These are phyloP conservation scores for Botrytis sinoallii DNA, from an alignment of 2,329 filamentous ascomycete genomes.

Conservation along the genomic window DNA sequence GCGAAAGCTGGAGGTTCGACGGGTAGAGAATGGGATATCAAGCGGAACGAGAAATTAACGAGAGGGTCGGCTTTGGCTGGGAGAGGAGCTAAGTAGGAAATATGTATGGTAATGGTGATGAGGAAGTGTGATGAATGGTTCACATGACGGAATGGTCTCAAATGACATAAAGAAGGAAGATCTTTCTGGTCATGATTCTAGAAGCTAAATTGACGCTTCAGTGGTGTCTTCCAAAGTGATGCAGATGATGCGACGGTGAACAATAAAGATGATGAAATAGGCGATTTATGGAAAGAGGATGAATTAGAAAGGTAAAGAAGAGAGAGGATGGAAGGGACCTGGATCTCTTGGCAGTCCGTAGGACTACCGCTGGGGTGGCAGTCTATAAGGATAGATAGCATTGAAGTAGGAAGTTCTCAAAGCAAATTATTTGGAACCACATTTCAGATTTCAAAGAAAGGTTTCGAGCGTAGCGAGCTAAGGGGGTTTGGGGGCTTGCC, in stretches of 20 bases:
- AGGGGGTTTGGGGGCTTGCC: not conserved
- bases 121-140: not conserved
- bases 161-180: not conserved
- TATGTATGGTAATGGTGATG: not conserved
- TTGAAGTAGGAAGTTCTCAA: not conserved
- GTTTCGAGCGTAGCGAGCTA: not conserved
- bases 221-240: not conserved
- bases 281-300: not conserved
- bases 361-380: not conserved
- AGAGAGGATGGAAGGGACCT: not conserved
- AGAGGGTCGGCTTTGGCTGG: slow-evolving; percentile 52
- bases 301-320: not conserved
- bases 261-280: not conserved
- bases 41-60: slow-evolving; percentile 55
- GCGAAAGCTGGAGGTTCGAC: slow-evolving; percentile 45
- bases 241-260: not conserved
- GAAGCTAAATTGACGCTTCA: not conserved
- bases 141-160: not conserved
- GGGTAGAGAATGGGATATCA: slow-evolving; percentile 58
- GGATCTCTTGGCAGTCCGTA: not conserved
- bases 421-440: not conserved
- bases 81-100: slow-evolving; percentile 50
- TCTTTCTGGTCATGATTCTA: not conserved
- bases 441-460: not conserved
- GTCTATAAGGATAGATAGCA: not conserved